Evolutionary conservation across 306 rosid genomes (phyloP), one percentile per base, ranked within the genome.

Genomic region (Lagenaria siceraria): DNA sequence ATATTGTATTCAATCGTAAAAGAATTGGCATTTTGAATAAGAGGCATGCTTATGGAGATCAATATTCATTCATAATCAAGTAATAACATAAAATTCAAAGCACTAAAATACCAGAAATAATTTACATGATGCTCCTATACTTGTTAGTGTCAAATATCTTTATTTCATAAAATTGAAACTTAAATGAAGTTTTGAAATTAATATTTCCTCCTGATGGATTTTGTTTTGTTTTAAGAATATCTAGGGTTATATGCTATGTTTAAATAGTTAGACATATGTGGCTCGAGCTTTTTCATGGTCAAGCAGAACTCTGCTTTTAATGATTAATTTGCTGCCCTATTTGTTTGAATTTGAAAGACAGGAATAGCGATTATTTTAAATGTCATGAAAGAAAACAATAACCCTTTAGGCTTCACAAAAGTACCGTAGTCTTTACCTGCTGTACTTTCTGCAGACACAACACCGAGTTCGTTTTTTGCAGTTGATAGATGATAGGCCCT

Each of bases 381-480:
- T 68, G 74, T 68, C 54, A 46, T 33, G 14, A 63, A 63, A 63
- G 43, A 6, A 29, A 63, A 63, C 12, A 33, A 14, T 17, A 27
- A 12, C 70, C 15, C 21, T 61, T 61, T 61, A 61, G 66, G 66
- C 38, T 61, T 27, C 40, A 14, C 8, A 9, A 18, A 51, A 82
- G 76, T 72, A 68, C 12, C 46, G 55, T 43, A 70, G 40, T 48
- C 42, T 85, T 21, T 80, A 95, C 97, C 97, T 78, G 97, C 86
- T 65, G 86, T 77, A 87, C 99, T 92, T 78, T 90, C 89, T 13
- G 99, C 97, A 54, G 97, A 92, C 78, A 92, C 88, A 35, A 95
- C 97, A 0, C 97, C 99, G 25, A 95, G 85, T 84, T 92, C 99
- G 68, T 95, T 95, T 88, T 89, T 88, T 61, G 97, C 97, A 1